phyloP scores from a whole-genome alignment of 2,329 filamentous ascomycete species.

The Pseudocercospora cruenta region DNA sequence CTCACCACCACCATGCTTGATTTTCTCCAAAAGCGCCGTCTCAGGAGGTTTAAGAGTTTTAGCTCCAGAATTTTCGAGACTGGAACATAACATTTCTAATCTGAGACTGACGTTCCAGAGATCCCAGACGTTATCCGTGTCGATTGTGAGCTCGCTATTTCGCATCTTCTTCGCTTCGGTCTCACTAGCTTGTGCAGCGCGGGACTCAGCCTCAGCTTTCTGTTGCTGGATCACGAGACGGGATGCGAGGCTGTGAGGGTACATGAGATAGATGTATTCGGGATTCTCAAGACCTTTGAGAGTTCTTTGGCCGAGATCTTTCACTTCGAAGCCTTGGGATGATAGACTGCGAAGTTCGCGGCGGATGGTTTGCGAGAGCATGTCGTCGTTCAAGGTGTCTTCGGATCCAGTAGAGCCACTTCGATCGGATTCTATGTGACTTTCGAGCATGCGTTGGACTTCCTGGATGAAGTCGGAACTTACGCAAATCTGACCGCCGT shows the following conservation, averaged over 20 bases:
- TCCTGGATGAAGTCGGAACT: slow-evolving; percentile 97
- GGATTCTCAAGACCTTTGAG: slow-evolving; percentile 97
- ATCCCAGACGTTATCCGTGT: slow-evolving; percentile 83
- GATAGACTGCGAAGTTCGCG: slow-evolving; percentile 85
- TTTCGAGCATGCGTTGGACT: slow-evolving; percentile 87
- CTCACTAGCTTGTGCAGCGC: slow-evolving; percentile 36
- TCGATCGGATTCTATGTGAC: slow-evolving; percentile 82
- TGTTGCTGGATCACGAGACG: slow-evolving; percentile 73
- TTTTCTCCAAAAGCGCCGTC: slow-evolving; percentile 76
- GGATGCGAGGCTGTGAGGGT: slow-evolving; percentile 83
- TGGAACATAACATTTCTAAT: slow-evolving; percentile 89
- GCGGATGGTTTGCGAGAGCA: slow-evolving; percentile 74
- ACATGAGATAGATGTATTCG: slow-evolving; percentile 92
- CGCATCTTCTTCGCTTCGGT: slow-evolving; percentile 57
- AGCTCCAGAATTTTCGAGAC: slow-evolving; percentile 71
- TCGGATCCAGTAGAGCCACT: slow-evolving; percentile 70
- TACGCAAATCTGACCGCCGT: slow-evolving; percentile 95
- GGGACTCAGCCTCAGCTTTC: slow-evolving; percentile 47
- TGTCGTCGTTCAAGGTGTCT: slow-evolving; percentile 75
- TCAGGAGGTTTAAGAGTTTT: slow-evolving; percentile 75
- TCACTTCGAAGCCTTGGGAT: slow-evolving; percentile 93
- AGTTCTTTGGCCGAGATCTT: slow-evolving; percentile 92
- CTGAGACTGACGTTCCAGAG: slow-evolving; percentile 88
- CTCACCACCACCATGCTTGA: slow-evolving; percentile 75
- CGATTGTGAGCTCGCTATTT: slow-evolving; percentile 72